Evolutionary conservation across 2,329 filamentous ascomycete genomes (phyloP), one percentile per base, ranked within the genome.

Genomic region (Ophiocordyceps camponoti-rufipedis): DNA sequence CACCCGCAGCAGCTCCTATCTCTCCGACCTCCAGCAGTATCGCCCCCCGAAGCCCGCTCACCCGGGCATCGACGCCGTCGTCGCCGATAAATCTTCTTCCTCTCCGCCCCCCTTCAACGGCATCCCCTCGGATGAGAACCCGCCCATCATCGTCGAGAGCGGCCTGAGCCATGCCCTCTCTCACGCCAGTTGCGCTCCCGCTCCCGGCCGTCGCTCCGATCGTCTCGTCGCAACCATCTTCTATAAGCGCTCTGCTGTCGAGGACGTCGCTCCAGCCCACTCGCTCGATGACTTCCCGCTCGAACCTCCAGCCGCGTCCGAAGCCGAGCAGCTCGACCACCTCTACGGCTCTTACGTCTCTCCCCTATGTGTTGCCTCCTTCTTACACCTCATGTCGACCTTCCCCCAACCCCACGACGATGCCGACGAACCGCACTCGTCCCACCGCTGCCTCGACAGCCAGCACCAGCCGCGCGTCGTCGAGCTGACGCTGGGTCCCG

Each of bases 281-380:
- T 68, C 72, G 51, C 66, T 71, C 46, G 69, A 73, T n/a, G 64
- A 65, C 50, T 78, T 78, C 53, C 74, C 77, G 23, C 67, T 79
- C 44, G 74, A 80, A 57, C 69, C 73, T 48, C 68, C 75, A 48
- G 67, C 69, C 45, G 61, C 68, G 52, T 14, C 16, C 33, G 69
- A 77, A 55, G 54, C 57, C 13, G 68, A 79, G 60, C 66, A 75
- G 46, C 69, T 80, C 45, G 76, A 81, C 54, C 74, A 78, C 49
- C 68, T 80, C 16, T 81, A 81, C 53, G 77, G 77, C 49, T 77
- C 74, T 18, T 78, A 78, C 54, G 71, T 80, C 55, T 79, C 75
- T 16, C 74, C 76, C 6, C 66, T 80, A 48, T 80, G 77, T 61
- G 70, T 79, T 49, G 75, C 75, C 10, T 76, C 75, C 13, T 81